These are phyloP conservation scores for Neurospora cerealis DNA, from an alignment of 495 filamentous ascomycete species.

Conservation along the genomic window DNA sequence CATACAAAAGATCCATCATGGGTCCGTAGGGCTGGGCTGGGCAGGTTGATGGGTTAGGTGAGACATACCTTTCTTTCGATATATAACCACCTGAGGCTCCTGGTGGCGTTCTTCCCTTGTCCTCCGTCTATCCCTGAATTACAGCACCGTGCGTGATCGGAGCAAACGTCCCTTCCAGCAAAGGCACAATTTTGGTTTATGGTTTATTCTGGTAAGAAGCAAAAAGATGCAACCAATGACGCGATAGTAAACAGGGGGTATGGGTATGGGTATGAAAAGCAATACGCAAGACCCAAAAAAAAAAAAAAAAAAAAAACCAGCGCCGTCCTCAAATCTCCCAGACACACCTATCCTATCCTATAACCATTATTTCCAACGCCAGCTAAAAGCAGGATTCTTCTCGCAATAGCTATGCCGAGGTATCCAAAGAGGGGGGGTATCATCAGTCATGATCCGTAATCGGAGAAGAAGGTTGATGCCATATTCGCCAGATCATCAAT, in stretches of 20 bases:
- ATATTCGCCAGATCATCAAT: no score
- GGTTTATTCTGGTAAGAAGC: not conserved
- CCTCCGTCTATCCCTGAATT: not conserved
- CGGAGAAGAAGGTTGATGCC: no score
- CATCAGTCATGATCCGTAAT: no score
- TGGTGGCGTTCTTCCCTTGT: not conserved
- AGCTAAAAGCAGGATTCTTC: not conserved
- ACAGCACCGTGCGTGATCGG: not conserved
- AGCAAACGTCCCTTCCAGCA: not conserved
- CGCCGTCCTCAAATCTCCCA: not conserved
- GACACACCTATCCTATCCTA: not conserved
- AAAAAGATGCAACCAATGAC: not conserved
- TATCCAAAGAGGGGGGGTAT: not conserved
- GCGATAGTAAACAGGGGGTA: not conserved
- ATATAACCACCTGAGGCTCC: not conserved
- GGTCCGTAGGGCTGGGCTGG: not conserved
- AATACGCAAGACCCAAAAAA: not conserved
- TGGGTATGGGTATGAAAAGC: not conserved
- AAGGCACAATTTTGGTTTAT: not conserved
- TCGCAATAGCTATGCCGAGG: not conserved
- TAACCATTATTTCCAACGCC: not conserved
- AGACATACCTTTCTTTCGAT: not conserved
- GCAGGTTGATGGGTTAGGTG: not conserved
- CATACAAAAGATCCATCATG: not conserved
- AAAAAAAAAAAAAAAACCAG: not conserved